Percentiles rank a stretch among this genome's conserved stretches.
Evolutionary conservation across 768 basidiomycete species (phyloP).

Genomic region (Tubosaeta sp.): DNA sequence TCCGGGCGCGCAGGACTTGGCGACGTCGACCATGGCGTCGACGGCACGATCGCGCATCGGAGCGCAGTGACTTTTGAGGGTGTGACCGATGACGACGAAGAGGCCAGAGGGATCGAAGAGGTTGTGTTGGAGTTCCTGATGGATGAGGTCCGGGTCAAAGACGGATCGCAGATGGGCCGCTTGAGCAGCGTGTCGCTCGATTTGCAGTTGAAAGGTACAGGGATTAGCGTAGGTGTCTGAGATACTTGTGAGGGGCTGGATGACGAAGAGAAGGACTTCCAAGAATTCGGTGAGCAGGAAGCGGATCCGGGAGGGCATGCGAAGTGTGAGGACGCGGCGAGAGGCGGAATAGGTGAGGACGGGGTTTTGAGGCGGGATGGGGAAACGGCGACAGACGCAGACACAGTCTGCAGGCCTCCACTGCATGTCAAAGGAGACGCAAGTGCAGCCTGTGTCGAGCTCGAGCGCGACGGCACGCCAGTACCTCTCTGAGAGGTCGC

Average conservation of each 20-base stretch:
- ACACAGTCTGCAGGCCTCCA: conserved; percentile 51
- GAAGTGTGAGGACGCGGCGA: conserved; percentile 49
- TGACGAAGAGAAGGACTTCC: conserved; percentile 78
- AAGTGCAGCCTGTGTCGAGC: conserved; percentile 78
- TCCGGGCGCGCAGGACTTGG: conserved; percentile 53
- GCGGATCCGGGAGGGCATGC: conserved; percentile 69
- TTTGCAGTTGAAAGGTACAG: conserved; percentile 54
- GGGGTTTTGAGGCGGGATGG: conserved; percentile 38
- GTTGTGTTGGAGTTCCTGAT: conserved; percentile 73
- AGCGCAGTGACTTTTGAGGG: conserved; percentile 87
- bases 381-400: conserved; percentile 50
- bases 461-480: conserved; percentile 82
- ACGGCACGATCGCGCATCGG: conserved; percentile 87
- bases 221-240: conserved; percentile 59
- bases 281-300: conserved; percentile 71
- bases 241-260: conserved; percentile 68
- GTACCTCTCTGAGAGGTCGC: conserved; percentile 71
- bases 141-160: conserved; percentile 78
- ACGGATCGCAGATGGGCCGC: conserved; percentile 64
- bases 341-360: conserved; percentile 43
- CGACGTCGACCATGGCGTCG: conserved; percentile 75
- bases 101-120: conserved; percentile 77
- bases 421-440: conserved; percentile 65
- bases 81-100: conserved; percentile 73
- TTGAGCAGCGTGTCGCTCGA: conserved; percentile 59